These are phyloP conservation scores for Lagenaria siceraria DNA, from an alignment of 306 rosid genomes.

Conservation along the genomic window DNA sequence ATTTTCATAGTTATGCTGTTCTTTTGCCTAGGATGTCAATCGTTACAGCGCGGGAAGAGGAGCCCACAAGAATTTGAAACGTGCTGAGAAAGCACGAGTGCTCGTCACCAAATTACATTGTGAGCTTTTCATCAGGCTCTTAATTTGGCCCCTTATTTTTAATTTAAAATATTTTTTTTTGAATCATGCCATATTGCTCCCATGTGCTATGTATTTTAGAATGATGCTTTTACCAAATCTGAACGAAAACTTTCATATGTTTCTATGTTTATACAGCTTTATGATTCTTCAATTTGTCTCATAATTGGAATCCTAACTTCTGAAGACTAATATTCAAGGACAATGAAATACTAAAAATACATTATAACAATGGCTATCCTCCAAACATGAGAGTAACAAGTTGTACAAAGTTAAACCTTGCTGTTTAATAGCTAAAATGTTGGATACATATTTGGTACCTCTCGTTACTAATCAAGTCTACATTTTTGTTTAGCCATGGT, in stretches of 20 bases:
- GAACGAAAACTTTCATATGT: background rate
- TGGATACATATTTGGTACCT: background rate
- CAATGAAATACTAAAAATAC: background rate
- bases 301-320: background rate
- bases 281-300: background rate
- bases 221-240: background rate
- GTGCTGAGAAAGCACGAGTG: constrained; percentile 84
- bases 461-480: background rate
- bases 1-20: background rate
- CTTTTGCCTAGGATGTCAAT: constrained; percentile 56
- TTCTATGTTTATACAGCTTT: background rate
- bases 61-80: constrained; percentile 85
- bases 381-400: background rate
- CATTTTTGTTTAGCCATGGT: constrained; percentile 37
- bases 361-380: background rate
- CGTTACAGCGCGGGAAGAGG: constrained; percentile 85
- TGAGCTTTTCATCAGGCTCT: constrained; percentile 22
- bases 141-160: background rate
- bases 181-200: background rate
- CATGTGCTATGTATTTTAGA: background rate
- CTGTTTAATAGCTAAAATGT: background rate
- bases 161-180: background rate
- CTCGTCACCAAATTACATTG: constrained; percentile 62
- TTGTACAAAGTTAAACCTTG: background rate
- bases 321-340: background rate